Conservation (phyloP, 148 eudicot genomes). For the Agrostemma githago region DNA sequence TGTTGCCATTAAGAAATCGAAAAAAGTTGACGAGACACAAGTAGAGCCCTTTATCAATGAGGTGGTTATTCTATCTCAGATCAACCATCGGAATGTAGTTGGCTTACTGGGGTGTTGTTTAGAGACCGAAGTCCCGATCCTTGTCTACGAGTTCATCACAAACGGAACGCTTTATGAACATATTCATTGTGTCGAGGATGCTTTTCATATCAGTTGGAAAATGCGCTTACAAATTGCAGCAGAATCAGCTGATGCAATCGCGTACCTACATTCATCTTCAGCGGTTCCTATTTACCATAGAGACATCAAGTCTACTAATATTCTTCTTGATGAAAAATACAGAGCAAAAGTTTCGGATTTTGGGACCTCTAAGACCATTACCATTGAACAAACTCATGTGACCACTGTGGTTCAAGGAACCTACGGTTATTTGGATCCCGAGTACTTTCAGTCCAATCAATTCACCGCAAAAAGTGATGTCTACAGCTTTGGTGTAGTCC, state of each 20-base stretch:
- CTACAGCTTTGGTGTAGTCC: conserved; percentile 26
- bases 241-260: conserved; percentile 18
- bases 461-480: conserved; percentile 25
- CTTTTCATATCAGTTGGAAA: conserved; percentile 13
- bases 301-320: conserved; percentile 25
- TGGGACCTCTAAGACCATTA: conserved; percentile 18
- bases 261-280: conserved; percentile 19
- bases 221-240: conserved; percentile 20
- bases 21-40: conserved; percentile 12
- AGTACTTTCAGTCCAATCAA: conserved; percentile 23
- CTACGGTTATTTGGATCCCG: conserved; percentile 27
- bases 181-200: conserved; percentile 10
- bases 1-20: conserved; percentile 22
- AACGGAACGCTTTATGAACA: conserved; percentile 22
- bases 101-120: conserved; percentile 21
- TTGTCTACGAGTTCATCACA: conserved; percentile 16
- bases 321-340: conserved; percentile 23
- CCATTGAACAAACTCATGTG: conserved; percentile 22
- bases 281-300: conserved; percentile 17
- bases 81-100: conserved; percentile 25
- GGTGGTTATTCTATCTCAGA: conserved; percentile 18
- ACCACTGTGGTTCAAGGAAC: conserved; percentile 28
- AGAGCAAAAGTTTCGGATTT: conserved; percentile 23
- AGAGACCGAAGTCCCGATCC: conserved; percentile 22
- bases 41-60: conserved; percentile 21